Base-by-base conservation (phyloP, 441 rosid genomes). In the Euphorbia corollata region DNA sequence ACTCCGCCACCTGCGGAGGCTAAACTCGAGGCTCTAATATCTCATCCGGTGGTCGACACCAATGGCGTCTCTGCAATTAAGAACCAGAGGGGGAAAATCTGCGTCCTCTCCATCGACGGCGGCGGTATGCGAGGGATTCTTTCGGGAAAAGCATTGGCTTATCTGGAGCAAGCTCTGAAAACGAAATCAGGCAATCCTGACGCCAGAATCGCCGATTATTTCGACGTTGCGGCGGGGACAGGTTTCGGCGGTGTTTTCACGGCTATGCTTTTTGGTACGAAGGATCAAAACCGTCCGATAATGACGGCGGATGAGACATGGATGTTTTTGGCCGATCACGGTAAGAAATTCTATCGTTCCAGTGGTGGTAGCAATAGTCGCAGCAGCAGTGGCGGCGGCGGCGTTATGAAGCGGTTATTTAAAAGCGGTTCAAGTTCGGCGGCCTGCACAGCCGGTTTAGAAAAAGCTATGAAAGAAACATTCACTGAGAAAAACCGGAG, bases 71-170 rank as follows among this genome's bases (percentile, higher is more conserved):
- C 88, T 3, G 83, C 86, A 15, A 74, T 83, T 73, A 90, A 92
- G 86, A 88, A 79, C 80, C 97, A 90, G 85, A 76, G 98, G 8
- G 97, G 98, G 3, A 93, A 90, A 78, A 78, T 93, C 60, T 88
- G 98, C 76, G 79, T 93, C 9, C 80, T 93, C 30, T 79, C 86
- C 68, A 77, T 93, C 63, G 98, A 93, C 67, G 85, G 86, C 15
- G 97, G 94, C 6, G 94, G 97, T 59, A 88, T 88, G 94, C 75
- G 86, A 61, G 98, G 98, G 67, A 79, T 93, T 70, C 74, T 93
- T 10, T 70, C 95, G 2, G 98, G 96, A 1, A 90, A 88, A 75
- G 92, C 98, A 6, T 70, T 93, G 58, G 87, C 92, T 50, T 86
- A 83, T 71, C 84, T 90, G 0, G 98, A 93, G 61, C 80, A 82